phyloP scores from a whole-genome alignment of 257 asterid genomes.

The Solanum neorickii region DNA sequence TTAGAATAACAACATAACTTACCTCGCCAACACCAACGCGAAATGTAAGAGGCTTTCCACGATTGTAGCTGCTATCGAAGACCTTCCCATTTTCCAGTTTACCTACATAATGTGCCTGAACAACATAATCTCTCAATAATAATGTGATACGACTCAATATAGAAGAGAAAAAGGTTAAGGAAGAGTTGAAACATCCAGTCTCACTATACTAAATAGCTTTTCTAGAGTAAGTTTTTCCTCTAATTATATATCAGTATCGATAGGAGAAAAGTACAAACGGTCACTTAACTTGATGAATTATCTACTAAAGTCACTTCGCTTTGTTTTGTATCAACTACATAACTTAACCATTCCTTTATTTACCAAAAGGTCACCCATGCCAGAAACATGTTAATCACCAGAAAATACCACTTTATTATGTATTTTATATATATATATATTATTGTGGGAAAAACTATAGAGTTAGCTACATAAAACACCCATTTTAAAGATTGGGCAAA shows the following conservation, averaged over 20 bases:
- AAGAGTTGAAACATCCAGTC: not conserved
- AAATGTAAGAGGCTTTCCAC: conserved; percentile 91
- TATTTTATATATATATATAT: not conserved
- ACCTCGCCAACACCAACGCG: conserved; percentile 94
- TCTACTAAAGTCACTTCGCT: not conserved
- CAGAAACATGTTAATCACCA: not conserved
- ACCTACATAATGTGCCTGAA: conserved; percentile 84
- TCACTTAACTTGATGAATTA: not conserved
- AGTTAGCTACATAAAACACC: not conserved
- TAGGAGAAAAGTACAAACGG: not conserved
- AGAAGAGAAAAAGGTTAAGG: not conserved
- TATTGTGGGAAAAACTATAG: not conserved
- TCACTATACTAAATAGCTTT: not conserved
- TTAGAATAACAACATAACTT: not conserved
- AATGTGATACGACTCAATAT: not conserved
- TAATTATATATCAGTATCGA: not conserved
- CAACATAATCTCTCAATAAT: not conserved
- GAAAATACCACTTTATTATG: not conserved
- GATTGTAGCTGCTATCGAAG: conserved; percentile 83
- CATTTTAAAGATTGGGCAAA: not conserved
- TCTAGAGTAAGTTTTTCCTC: not conserved
- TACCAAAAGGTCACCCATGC: not conserved
- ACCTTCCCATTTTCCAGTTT: conserved; percentile 69
- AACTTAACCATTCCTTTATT: not conserved
- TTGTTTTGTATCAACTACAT: not conserved